These are phyloP conservation scores for Xylaria arbuscula DNA, from an alignment of 2,329 filamentous ascomycete genomes.

Conservation along the genomic window DNA sequence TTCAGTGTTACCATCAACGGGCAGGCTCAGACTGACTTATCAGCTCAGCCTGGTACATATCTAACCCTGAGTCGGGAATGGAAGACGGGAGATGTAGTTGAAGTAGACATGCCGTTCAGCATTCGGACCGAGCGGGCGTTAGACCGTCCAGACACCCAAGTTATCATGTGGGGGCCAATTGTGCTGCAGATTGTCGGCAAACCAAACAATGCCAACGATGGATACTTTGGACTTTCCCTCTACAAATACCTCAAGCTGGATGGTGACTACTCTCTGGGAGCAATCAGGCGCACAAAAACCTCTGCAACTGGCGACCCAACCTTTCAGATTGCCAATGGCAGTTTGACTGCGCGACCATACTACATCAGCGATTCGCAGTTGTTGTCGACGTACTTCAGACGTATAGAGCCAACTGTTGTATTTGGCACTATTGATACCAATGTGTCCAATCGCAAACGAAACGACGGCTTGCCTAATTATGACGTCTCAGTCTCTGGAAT, in stretches of 20 bases:
- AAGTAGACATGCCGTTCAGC: conserved; percentile 49
- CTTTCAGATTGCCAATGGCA: conserved; percentile 39
- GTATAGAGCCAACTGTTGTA: conserved; percentile 47
- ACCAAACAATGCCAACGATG: conserved; percentile 39
- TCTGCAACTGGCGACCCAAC: conserved; percentile 45
- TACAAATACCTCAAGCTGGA: conserved; percentile 49
- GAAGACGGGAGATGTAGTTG: conserved; percentile 47
- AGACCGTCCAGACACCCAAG: conserved; percentile 50
- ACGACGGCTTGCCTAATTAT: conserved; percentile 48
- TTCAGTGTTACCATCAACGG: conserved; percentile 48
- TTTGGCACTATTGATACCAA: conserved; percentile 46
- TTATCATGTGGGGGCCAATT: conserved; percentile 49
- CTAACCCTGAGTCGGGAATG: conserved; percentile 48
- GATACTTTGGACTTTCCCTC: conserved; percentile 47
- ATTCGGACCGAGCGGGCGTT: conserved; percentile 48
- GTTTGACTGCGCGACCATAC: conserved; percentile 47
- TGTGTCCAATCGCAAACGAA: conserved; percentile 48
- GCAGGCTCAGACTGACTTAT: conserved; percentile 31
- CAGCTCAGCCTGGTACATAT: conserved; percentile 45
- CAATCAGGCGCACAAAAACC: conserved; percentile 40
- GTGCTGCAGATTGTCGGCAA: conserved; percentile 48
- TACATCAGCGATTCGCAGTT: conserved; percentile 48
- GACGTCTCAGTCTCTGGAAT: conserved; percentile 49
- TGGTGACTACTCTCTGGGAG: conserved; percentile 47
- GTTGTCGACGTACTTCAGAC: conserved; percentile 50